These are phyloP conservation scores for Oryza glumipatula DNA, from an alignment of 176 grass and related monocot species.

Conservation along the genomic window DNA sequence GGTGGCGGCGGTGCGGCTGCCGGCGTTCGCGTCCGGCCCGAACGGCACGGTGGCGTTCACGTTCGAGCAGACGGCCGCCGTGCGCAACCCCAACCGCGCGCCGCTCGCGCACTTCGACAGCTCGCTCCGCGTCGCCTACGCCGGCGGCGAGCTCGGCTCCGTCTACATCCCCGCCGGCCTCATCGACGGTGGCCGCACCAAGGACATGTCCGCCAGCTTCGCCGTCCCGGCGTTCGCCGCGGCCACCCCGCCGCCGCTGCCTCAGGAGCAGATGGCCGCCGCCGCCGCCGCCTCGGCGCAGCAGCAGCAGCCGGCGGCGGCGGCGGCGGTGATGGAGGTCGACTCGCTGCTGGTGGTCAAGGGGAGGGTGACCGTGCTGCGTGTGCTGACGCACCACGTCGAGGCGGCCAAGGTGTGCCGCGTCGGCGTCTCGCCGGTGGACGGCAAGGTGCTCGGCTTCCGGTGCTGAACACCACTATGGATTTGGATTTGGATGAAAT, in stretches of 20 bases:
- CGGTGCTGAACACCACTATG: slow-evolving; percentile 49
- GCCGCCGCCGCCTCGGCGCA: neutral
- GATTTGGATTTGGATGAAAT: neutral
- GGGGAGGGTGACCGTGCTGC: slow-evolving; percentile 70
- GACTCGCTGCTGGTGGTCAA: slow-evolving; percentile 76
- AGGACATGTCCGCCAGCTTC: slow-evolving; percentile 74
- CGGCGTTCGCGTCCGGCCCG: slow-evolving; percentile 45
- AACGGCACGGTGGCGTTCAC: slow-evolving; percentile 88
- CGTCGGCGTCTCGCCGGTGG: slow-evolving; percentile 55
- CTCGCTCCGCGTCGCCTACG: slow-evolving; percentile 79
- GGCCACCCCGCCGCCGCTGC: neutral
- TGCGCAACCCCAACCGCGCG: slow-evolving; percentile 87
- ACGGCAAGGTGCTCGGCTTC: slow-evolving; percentile 73
- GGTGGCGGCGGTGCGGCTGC: slow-evolving; percentile 62
- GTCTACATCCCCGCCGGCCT: slow-evolving; percentile 88
- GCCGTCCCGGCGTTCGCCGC: slow-evolving; percentile 68
- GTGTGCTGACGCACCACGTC: slow-evolving; percentile 81
- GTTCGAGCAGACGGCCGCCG: slow-evolving; percentile 64
- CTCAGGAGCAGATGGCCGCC: neutral
- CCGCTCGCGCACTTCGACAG: slow-evolving; percentile 88
- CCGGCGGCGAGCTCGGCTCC: slow-evolving; percentile 67
- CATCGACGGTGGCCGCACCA: slow-evolving; percentile 68
- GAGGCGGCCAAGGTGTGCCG: slow-evolving; percentile 67
- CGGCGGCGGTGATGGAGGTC: slow-evolving; percentile 61
- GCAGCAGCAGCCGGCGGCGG: slow-evolving; percentile 4